Percentiles rank a stretch among this genome's conserved stretches.
phyloP scores from a whole-genome alignment of 495 filamentous ascomycete species.

The Lasiosphaeriaceae sp. region DNA sequence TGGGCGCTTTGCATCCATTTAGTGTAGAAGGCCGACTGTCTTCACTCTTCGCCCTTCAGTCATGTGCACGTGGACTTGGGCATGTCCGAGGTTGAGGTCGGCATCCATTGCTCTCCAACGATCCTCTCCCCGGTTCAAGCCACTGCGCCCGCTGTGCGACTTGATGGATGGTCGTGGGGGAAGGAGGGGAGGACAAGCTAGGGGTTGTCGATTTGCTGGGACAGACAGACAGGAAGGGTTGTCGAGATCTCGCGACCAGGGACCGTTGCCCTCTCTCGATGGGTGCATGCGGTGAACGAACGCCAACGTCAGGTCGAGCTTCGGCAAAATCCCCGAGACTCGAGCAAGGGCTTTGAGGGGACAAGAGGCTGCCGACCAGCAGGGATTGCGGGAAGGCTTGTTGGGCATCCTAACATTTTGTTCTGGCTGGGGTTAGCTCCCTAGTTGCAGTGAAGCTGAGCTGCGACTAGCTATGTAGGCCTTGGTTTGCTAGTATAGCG shows the following conservation, averaged over 20 bases:
- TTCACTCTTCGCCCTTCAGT: background rate
- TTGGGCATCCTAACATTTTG: background rate
- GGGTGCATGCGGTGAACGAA: background rate
- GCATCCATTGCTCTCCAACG: background rate
- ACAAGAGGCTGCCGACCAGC: conserved; percentile 8
- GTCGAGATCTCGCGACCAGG: conserved; percentile 19
- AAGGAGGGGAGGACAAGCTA: conserved; percentile 3
- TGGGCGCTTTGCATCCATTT: background rate
- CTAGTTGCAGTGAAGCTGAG: too few species aligned
- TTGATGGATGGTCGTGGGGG: background rate
- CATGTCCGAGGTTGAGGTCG: too few species aligned
- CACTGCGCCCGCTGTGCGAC: too few species aligned
- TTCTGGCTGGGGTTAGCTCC: conserved; percentile 6
- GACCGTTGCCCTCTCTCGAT: conserved; percentile 14
- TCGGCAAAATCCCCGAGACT: conserved; percentile 15
- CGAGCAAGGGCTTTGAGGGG: conserved; percentile 14
- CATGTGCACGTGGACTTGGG: background rate
- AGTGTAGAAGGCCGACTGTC: background rate
- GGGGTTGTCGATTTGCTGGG: conserved; percentile 13
- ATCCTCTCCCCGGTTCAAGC: too few species aligned
- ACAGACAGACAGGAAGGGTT: background rate
- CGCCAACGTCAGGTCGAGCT: background rate
- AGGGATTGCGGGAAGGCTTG: conserved; percentile 22
- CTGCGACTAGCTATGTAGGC: too few species aligned
- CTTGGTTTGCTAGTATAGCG: too few species aligned